These are phyloP conservation scores for Tylopilus intermedius DNA, from an alignment of 768 basidiomycete genomes.

Conservation along the genomic window DNA sequence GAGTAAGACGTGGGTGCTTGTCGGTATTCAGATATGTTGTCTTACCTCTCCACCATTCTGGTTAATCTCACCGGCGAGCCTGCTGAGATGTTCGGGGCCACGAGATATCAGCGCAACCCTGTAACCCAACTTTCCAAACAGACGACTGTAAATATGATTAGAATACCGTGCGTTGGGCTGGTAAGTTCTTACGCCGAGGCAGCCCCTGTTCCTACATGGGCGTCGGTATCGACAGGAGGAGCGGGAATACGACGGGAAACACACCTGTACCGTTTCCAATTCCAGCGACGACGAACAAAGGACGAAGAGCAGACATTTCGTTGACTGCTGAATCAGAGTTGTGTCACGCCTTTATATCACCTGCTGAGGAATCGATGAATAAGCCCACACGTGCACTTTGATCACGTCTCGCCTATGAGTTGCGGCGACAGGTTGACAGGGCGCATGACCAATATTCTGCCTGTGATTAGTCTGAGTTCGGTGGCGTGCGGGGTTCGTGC, in stretches of 20 bases:
- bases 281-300: slow-evolving; percentile 58
- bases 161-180: neutral
- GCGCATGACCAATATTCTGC: too few species aligned
- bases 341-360: too few species aligned
- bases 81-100: slow-evolving; percentile 46
- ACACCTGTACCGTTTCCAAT: slow-evolving; percentile 39
- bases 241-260: neutral
- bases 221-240: neutral
- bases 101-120: slow-evolving; percentile 63
- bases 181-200: slow-evolving; percentile 45
- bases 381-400: too few species aligned
- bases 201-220: slow-evolving; percentile 48
- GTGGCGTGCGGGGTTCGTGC: too few species aligned
- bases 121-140: slow-evolving; percentile 61
- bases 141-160: slow-evolving; percentile 36
- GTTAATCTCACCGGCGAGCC: slow-evolving; percentile 52
- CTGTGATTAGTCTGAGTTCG: too few species aligned
- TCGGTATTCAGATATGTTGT: slow-evolving; percentile 5
- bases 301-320: slow-evolving; percentile 35
- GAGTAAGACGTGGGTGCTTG: neutral
- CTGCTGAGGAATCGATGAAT: too few species aligned
- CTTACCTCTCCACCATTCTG: slow-evolving; percentile 52
- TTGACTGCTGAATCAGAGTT: neutral
- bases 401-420: too few species aligned
- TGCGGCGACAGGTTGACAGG: too few species aligned